Evolutionary conservation across 2,329 filamentous ascomycete species (phyloP), one percentile per base, ranked within the genome.

Genomic region (Colletotrichum zoysiae): DNA sequence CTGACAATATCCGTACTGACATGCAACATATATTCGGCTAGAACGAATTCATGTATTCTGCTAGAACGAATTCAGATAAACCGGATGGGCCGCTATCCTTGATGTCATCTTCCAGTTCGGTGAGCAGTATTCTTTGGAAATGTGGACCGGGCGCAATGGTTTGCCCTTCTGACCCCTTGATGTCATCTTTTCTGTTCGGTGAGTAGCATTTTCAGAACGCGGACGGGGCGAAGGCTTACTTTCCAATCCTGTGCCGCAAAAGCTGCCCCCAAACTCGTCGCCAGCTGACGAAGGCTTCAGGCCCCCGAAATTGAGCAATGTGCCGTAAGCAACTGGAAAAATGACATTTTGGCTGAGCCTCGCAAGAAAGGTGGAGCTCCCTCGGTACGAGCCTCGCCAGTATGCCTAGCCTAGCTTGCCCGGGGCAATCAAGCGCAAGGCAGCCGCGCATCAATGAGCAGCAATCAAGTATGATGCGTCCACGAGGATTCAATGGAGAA

Each of bases 401-500:
- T 16, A 3, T 26, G 9, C 48, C 7, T 50, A 23, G 9, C 48
- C 7, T 50, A 23, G n/a, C 16, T 51, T 12, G 5, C 48, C 48
- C 5, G 30, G 56, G 40, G 11, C 16, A 8, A n/a, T 42, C 18
- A 38, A 46, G 18, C 20, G 44, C 44, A 3, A 9, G 3, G 44
- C 18, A 18, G 18, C 18, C 18, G n/a, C 44, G 18, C 20, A n/a
- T 46, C 44, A 20, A 46, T 5, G 6, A 20, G 16, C 7, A 44
- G 16, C 16, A 44, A 1, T 16, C 14, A 6, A 20, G 16, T 6
- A 42, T 16, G 42, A 20, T 44, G 46, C 42, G 46, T 60, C 33
- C 11, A 60, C 46, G n/a, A 38, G 67, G 42, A 67, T 61, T 67
- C 7, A 60, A 55, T 40, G 48, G 14, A 59, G 48, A 60, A 40